Evolutionary conservation across 2,329 filamentous ascomycete genomes (phyloP), one percentile per base, ranked within the genome.

Genomic region (Apiospora saccharicola): DNA sequence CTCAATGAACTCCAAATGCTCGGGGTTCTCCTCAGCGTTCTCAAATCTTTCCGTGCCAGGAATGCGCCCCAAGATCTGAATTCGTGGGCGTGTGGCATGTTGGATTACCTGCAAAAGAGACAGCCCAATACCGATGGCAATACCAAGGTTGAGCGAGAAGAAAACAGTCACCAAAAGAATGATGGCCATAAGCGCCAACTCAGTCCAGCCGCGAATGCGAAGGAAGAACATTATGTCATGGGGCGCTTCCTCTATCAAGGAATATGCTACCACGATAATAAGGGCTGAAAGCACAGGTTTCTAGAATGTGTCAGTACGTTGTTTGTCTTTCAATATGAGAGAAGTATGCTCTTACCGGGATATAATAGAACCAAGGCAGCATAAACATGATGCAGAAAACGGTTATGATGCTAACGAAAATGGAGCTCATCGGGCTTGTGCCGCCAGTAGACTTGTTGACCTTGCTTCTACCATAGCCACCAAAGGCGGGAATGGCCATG

Each of bases 251-350:
- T 99, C 96, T 73, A 98, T 93, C 8, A 99, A 88, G 26, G 95
- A 96, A 85, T 93, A 98, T 26, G 96, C 96, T 37, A 99, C 96
- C 2, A 98, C 96, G 19, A 93, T 95, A 73, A 99, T 97, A 90
- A 98, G 96, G 24, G 96, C 90, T 24, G 92, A 97, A 26, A 99
- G 88, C 0, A 98, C 95, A 5, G 94, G 94, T 92, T 98, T 98
- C 92, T 96, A 77, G 51, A 70, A 26, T 22, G 6, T 34, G 71
- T 13, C 73, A 51, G 61, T 64, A n/a, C 41, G 10, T 34, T 8
- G 16, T 3, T 64, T 41, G 10, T 41, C 16, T 13, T 64, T 8
- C 13, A 4, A 14, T 64, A 10, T n/a, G 3, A 10, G 12, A 19
- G 34, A n/a, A 4, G 1, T 12, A 13, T 4, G 5, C 41, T 88